Percentiles rank a stretch among this genome's conserved stretches.
These are phyloP conservation scores for Aspergillus persii DNA, from an alignment of 2,329 filamentous ascomycete species.

Conservation along the genomic window DNA sequence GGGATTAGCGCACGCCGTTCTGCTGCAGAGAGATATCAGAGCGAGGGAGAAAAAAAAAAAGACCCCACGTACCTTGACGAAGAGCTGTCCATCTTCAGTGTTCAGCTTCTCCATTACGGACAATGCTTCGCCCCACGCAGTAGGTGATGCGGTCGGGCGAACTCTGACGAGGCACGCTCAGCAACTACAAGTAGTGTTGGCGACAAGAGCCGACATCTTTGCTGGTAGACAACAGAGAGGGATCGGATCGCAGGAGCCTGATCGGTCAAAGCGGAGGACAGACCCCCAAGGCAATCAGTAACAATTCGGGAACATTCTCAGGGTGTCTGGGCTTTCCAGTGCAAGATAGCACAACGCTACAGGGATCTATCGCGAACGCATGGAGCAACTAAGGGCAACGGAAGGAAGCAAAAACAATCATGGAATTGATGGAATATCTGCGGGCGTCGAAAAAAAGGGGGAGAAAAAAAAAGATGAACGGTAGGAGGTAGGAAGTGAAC, in stretches of 20 bases:
- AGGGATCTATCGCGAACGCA: neutral
- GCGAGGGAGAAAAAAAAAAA: neutral
- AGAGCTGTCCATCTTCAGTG: constrained; percentile 51
- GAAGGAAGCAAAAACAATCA: neutral
- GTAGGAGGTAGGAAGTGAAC: neutral
- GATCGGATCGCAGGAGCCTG: constrained; percentile 18
- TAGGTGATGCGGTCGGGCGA: constrained; percentile 31
- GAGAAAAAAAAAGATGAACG: constrained; percentile 9
- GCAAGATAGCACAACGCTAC: neutral
- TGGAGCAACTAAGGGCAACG: neutral
- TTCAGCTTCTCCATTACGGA: constrained; percentile 49
- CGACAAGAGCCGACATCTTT: constrained; percentile 34
- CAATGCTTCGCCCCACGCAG: constrained; percentile 28
- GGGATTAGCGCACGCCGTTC: constrained; percentile 6
- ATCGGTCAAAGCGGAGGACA: constrained; percentile 5
- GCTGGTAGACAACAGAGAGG: constrained; percentile 20
- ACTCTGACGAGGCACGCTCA: constrained; percentile 38
- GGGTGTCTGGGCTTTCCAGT: neutral
- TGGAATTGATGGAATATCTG: constrained; percentile 5
- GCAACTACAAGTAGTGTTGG: constrained; percentile 26
- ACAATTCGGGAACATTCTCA: neutral
- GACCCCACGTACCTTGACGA: constrained; percentile 43
- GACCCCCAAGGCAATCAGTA: constrained; percentile 7
- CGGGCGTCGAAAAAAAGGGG: neutral
- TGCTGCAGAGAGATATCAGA: neutral